These are phyloP conservation scores for Stylosanthes scabra DNA, from an alignment of 331 rosid species.

Conservation along the genomic window DNA sequence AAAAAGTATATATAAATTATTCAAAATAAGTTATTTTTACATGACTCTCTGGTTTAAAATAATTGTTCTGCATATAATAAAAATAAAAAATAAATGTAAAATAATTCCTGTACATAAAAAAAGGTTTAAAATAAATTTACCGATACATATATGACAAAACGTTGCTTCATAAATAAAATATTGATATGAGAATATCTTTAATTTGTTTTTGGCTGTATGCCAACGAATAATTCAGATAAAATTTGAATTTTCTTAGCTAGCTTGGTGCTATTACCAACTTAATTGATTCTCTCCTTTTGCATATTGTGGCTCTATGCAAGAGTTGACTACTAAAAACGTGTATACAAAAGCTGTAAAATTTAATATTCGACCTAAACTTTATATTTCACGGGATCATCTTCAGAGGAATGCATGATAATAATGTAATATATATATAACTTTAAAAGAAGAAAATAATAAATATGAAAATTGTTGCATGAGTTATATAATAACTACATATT, in stretches of 20 bases:
- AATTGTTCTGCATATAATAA: no score
- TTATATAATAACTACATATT: no score
- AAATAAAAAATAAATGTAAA: no score
- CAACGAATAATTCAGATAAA: slow-evolving; percentile 7
- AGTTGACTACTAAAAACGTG: slow-evolving; percentile 38
- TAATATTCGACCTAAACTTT: background rate
- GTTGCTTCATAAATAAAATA: no score
- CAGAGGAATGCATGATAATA: background rate
- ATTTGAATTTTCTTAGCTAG: slow-evolving; percentile 12
- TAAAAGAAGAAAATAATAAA: no score
- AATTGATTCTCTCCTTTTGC: slow-evolving; percentile 26
- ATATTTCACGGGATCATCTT: background rate
- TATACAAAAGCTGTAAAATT: background rate
- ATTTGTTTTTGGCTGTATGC: slow-evolving; percentile 2
- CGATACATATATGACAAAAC: no score
- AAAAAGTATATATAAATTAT: no score
- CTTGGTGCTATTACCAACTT: background rate
- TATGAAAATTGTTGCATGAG: no score
- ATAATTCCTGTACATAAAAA: no score
- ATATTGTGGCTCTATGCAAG: slow-evolving; percentile 14
- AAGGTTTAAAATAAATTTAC: no score
- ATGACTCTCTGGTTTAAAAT: no score
- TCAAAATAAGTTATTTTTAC: no score
- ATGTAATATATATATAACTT: background rate
- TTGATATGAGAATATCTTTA: slow-evolving; percentile 4